Conservation (phyloP, 1,284 basidiomycete genomes). For the Ustilago trichophora region DNA sequence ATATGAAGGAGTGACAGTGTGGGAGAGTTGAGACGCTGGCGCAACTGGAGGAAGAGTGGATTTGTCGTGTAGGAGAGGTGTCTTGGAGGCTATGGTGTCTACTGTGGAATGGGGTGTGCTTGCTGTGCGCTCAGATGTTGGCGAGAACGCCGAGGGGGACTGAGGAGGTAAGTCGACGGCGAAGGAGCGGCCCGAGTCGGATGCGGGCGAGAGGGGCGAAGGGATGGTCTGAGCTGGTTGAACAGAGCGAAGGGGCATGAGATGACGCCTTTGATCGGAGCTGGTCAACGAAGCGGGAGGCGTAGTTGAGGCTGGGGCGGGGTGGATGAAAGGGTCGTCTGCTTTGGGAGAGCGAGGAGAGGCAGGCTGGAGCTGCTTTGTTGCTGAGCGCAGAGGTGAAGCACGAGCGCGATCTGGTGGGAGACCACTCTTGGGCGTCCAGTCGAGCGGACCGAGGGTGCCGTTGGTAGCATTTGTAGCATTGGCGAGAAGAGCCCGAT, state of each 20-base stretch:
- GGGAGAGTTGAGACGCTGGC: background rate
- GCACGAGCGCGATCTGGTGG: slow-evolving; percentile 1
- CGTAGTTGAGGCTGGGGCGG: background rate
- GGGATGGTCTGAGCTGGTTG: slow-evolving; percentile 26
- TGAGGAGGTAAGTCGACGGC: background rate
- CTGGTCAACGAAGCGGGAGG: background rate
- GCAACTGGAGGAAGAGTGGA: background rate
- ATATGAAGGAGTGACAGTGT: background rate
- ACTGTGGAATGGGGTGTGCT: slow-evolving; percentile 12
- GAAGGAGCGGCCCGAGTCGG: background rate
- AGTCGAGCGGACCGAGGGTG: slow-evolving; percentile 41
- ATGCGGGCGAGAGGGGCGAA: slow-evolving; percentile 9
- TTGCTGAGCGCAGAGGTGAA: background rate
- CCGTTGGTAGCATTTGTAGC: slow-evolving; percentile 32
- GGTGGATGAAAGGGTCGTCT: slow-evolving; percentile 6
- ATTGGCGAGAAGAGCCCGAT: slow-evolving; percentile 9
- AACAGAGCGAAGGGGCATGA: slow-evolving; percentile 26
- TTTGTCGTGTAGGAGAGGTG: background rate
- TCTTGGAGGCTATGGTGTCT: slow-evolving; percentile 9
- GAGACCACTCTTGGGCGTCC: slow-evolving; percentile 42
- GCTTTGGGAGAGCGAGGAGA: slow-evolving; percentile 1
- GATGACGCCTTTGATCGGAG: slow-evolving; percentile 7
- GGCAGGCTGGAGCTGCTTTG: background rate
- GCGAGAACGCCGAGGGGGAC: slow-evolving; percentile 9
- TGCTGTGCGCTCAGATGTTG: background rate